Evolutionary conservation across 129 eudicot genomes (phyloP).

Genomic region (Glebionis coronaria): DNA sequence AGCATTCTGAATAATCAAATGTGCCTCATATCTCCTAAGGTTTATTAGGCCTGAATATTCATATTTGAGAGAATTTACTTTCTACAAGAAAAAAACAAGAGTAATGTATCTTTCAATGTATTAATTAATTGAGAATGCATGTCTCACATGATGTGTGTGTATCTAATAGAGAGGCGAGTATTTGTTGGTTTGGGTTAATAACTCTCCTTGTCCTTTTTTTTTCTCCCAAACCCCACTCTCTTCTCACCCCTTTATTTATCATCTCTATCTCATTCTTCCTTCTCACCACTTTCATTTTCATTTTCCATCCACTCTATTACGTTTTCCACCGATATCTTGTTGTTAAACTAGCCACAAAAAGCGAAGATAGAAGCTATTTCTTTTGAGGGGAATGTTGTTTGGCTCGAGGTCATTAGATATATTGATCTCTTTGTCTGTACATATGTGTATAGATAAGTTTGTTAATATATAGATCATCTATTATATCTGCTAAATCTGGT

Average conservation of each 20-base stretch:
- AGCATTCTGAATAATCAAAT: too few species aligned
- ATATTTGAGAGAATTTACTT: too few species aligned
- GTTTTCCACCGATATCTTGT: too few species aligned
- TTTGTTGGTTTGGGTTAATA: conserved; percentile 34
- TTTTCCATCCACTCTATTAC: conserved; percentile 1
- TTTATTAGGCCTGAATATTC: too few species aligned
- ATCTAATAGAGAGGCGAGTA: conserved; percentile 21
- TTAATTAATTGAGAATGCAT: neutral
- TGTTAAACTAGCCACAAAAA: neutral
- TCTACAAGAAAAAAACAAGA: too few species aligned
- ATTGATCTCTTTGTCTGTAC: conserved; percentile 21
- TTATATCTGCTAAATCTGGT: conserved; percentile 15
- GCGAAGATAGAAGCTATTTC: conserved; percentile 17
- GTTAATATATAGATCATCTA: neutral
- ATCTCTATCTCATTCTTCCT: conserved; percentile 28
- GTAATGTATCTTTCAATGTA: too few species aligned
- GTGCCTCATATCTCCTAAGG: too few species aligned
- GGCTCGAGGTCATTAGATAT: conserved; percentile 41
- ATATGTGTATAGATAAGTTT: neutral
- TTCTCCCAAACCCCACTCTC: neutral
- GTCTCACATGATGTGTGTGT: conserved; percentile 22
- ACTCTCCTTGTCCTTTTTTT: conserved; percentile 30
- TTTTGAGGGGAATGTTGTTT: conserved; percentile 48
- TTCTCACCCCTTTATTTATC: conserved; percentile 42
- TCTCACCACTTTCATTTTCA: conserved; percentile 25